These are phyloP conservation scores for Brassica rapa DNA, from an alignment of 345 rosid genomes.

Conservation along the genomic window DNA sequence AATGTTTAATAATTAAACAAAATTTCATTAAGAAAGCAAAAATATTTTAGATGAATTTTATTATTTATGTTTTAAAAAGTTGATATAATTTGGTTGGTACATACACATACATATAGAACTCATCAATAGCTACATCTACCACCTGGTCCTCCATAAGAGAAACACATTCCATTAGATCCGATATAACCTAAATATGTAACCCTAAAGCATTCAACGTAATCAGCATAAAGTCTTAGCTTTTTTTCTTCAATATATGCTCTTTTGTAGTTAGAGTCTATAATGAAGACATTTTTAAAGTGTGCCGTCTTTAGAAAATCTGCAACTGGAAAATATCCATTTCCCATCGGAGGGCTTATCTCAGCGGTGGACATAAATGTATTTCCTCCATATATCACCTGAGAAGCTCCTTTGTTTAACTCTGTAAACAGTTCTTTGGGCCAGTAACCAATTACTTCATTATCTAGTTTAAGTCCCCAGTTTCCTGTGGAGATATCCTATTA, in stretches of 20 bases:
- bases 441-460: constrained; percentile 14
- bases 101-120: not conserved
- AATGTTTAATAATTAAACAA: not conserved
- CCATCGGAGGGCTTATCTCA: constrained; percentile 28
- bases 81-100: not conserved
- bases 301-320: not conserved
- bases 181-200: not conserved
- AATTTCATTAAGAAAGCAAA: not conserved
- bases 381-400: constrained; percentile 27
- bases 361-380: not conserved
- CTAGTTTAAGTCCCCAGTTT: constrained; percentile 17
- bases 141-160: constrained; percentile 32
- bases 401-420: constrained; percentile 12
- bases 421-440: constrained; percentile 25
- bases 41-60: not conserved
- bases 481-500: constrained; percentile 21
- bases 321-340: constrained; percentile 21
- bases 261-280: not conserved
- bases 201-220: not conserved
- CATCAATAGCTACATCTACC: constrained; percentile 3
- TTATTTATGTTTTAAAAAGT: not conserved
- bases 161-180: not conserved
- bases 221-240: not conserved
- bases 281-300: not conserved
- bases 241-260: not conserved